These are phyloP conservation scores for Phytophthora macrochlamydospora DNA, from an alignment of 352 stramenopile species.

Conservation along the genomic window DNA sequence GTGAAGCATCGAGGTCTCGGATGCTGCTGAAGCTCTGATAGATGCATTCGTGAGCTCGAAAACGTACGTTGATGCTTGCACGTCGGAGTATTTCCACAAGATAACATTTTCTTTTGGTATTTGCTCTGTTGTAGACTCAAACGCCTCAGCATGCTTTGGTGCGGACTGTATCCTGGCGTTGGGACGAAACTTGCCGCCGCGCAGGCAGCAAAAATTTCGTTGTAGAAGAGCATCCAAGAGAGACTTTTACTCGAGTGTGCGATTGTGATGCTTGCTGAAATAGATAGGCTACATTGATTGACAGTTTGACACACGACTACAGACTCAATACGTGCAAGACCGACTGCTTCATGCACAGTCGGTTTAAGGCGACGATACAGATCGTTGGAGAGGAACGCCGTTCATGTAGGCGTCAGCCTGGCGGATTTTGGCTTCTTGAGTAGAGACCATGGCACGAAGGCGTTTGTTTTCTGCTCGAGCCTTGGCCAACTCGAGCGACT, in stretches of 20 bases:
- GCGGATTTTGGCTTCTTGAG: constrained; percentile 49
- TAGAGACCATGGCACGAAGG: constrained; percentile 43
- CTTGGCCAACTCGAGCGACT: constrained; percentile 35
- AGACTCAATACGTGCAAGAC: constrained; percentile 15
- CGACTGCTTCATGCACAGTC: constrained; percentile 1
- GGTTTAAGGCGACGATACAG: constrained; percentile 7
- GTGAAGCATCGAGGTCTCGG: neutral
- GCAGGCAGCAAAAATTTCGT: constrained; percentile 16
- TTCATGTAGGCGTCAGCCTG: constrained; percentile 38
- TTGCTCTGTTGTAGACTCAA: constrained; percentile 23
- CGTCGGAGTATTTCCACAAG: neutral
- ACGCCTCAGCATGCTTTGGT: constrained; percentile 42
- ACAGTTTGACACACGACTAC: constrained; percentile 17
- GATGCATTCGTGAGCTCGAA: constrained; percentile 32
- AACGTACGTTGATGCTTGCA: constrained; percentile 25
- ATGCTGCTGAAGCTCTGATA: constrained; percentile 27
- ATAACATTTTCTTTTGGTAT: too few species aligned
- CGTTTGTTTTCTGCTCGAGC: constrained; percentile 51
- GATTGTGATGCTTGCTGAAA: neutral
- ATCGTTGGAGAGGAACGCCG: constrained; percentile 12
- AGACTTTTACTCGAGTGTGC: neutral
- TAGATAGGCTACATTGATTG: constrained; percentile 9
- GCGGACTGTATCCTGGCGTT: constrained; percentile 28
- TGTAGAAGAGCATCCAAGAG: neutral
- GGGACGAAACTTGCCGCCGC: constrained; percentile 25